phyloP scores from a whole-genome alignment of 192 early-diverging fungal species.

The Coemansia sp. region DNA sequence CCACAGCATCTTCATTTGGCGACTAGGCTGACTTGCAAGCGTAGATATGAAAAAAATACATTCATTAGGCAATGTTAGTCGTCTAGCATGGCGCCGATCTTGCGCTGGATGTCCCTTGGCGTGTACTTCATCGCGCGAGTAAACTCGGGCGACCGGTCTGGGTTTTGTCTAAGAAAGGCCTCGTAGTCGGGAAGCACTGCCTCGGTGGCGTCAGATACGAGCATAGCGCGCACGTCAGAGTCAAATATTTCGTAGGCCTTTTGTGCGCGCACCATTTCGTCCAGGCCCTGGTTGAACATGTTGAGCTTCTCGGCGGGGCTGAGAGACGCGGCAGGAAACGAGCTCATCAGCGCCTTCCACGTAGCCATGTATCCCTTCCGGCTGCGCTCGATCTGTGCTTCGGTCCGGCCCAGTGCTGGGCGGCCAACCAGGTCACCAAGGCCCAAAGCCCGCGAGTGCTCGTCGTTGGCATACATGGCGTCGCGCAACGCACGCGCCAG shows the following conservation, averaged over 20 bases:
- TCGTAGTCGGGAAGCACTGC: slow-evolving; percentile 46
- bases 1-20: slow-evolving; percentile 6
- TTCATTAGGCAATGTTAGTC: slow-evolving; percentile 24
- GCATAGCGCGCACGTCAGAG: slow-evolving; percentile 42
- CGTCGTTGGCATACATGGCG: slow-evolving; percentile 45
- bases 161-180: slow-evolving; percentile 40
- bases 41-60: slow-evolving; percentile 1
- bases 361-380: slow-evolving; percentile 45
- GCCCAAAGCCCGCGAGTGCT: slow-evolving; percentile 43
- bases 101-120: slow-evolving; percentile 43
- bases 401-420: slow-evolving; percentile 35
- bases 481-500: slow-evolving; percentile 42
- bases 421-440: slow-evolving; percentile 48
- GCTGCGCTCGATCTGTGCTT: slow-evolving; percentile 47
- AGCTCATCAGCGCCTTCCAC: slow-evolving; percentile 50
- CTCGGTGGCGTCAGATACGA: slow-evolving; percentile 37
- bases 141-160: slow-evolving; percentile 48
- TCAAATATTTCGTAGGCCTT: slow-evolving; percentile 47
- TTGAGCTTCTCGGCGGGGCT: slow-evolving; percentile 39
- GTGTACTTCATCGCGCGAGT: slow-evolving; percentile 47
- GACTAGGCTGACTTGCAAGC: not conserved
- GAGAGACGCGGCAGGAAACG: slow-evolving; percentile 46
- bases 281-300: slow-evolving; percentile 49
- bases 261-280: slow-evolving; percentile 49
- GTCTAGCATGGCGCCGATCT: slow-evolving; percentile 40